phyloP scores from a whole-genome alignment of 306 rosid species.

The Cotoneaster glaucophyllus region DNA sequence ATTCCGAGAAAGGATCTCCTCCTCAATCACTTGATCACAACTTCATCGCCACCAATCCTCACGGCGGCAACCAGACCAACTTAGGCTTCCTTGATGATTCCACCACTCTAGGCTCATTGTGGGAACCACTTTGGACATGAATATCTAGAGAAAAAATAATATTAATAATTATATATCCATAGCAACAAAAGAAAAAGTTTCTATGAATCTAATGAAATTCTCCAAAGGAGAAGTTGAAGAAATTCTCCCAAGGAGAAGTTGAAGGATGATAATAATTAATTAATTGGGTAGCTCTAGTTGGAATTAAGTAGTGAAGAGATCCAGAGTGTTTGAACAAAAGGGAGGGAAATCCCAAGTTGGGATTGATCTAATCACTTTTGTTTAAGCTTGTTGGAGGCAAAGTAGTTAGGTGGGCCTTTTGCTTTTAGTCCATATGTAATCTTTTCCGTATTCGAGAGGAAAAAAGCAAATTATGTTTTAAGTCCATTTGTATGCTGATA shows the following conservation, averaged over 20 bases:
- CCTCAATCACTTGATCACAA: slow-evolving; percentile 44
- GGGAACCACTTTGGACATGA: slow-evolving; percentile 85
- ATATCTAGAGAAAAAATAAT: background rate
- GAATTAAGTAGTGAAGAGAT: background rate
- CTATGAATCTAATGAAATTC: slow-evolving; percentile 25
- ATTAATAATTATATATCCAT: background rate
- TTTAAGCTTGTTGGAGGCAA: slow-evolving; percentile 1
- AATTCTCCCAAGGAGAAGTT: slow-evolving; percentile 60
- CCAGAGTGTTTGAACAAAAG: background rate
- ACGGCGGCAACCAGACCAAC: slow-evolving; percentile 24
- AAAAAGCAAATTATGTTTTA: background rate
- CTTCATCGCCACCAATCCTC: slow-evolving; percentile 25
- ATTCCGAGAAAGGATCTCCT: slow-evolving; percentile 25
- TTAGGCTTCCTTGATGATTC: slow-evolving; percentile 50
- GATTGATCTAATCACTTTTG: background rate
- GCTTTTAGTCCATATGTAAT: slow-evolving; percentile 13
- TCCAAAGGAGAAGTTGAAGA: slow-evolving; percentile 59
- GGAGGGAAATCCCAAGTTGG: background rate
- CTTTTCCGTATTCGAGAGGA: slow-evolving; percentile 15
- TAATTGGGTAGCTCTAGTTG: slow-evolving; percentile 13
- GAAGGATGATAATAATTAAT: slow-evolving; percentile 14
- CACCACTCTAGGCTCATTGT: slow-evolving; percentile 32
- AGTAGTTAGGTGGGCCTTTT: slow-evolving; percentile 7
- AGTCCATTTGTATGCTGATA: slow-evolving; percentile 13
- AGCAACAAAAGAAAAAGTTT: background rate